A percentile compares a stretch with the other conserved stretches of the same genome.
Evolutionary conservation across 2,329 filamentous ascomycete genomes (phyloP).

Genomic region (Penicillium expansum): DNA sequence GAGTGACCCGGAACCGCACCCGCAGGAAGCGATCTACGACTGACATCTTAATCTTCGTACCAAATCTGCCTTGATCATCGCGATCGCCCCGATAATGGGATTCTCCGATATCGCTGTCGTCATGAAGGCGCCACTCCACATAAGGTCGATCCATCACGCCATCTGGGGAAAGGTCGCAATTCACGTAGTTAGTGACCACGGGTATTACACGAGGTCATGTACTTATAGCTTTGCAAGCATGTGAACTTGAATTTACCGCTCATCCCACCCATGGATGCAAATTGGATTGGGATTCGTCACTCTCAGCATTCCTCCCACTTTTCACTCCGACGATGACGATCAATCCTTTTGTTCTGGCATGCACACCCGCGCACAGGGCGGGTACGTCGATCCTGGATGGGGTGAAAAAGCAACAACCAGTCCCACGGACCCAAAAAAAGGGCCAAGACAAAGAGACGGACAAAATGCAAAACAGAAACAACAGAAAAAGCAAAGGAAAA

Average conservation of each 20-base stretch:
- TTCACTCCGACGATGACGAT: neutral
- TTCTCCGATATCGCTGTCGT: conserved; percentile 22
- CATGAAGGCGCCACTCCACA: neutral
- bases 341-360: conserved; percentile 3
- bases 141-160: conserved; percentile 12
- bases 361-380: conserved; percentile 6
- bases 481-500: neutral
- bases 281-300: neutral
- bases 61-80: conserved; percentile 1
- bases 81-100: conserved; percentile 1
- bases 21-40: conserved; percentile 6
- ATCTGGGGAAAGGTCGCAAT: conserved; percentile 8
- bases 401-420: neutral
- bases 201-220: neutral
- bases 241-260: neutral
- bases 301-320: neutral
- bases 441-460: neutral
- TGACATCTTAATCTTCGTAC: conserved; percentile 9
- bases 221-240: neutral
- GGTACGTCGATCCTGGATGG: conserved; percentile 7
- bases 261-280: neutral
- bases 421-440: neutral
- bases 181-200: neutral
- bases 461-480: neutral
- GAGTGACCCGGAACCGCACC: neutral